Evolutionary conservation across 192 early-diverging fungal species (phyloP).

Genomic region (Backusella macrospora): DNA sequence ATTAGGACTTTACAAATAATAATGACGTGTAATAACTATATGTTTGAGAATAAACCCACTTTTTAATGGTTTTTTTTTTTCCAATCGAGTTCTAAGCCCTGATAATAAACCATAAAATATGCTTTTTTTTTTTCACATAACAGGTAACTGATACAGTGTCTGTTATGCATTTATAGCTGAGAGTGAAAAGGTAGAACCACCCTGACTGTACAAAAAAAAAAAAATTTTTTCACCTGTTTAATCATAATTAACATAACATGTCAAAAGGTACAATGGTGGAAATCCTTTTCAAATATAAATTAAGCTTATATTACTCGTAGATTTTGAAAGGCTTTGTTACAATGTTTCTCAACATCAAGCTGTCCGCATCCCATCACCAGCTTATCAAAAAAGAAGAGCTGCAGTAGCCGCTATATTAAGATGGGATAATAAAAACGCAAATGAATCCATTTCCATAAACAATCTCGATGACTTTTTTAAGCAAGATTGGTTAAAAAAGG

Average conservation of each 20-base stretch:
- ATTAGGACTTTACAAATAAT: neutral
- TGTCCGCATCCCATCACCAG: constrained; percentile 25
- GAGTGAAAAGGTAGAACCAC: too few relatives aligned
- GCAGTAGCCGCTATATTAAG: constrained; percentile 27
- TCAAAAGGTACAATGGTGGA: too few relatives aligned
- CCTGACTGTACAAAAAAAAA: too few relatives aligned
- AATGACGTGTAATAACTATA: neutral
- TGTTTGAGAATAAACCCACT: neutral
- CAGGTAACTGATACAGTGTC: neutral
- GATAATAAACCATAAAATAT: neutral
- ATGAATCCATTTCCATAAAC: neutral
- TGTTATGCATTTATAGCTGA: too few relatives aligned
- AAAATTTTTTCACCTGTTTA: too few relatives aligned
- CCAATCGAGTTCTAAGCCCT: neutral
- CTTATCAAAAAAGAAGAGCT: constrained; percentile 28
- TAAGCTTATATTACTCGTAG: neutral
- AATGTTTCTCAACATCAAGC: neutral
- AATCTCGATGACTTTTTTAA: constrained; percentile 22
- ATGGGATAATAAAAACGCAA: constrained; percentile 13
- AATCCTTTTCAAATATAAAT: too few relatives aligned
- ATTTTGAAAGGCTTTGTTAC: constrained; percentile 4
- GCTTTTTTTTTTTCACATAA: neutral
- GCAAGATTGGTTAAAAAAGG: constrained; percentile 30
- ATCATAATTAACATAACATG: too few relatives aligned
- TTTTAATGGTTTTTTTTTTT: neutral